Evolutionary conservation across 345 rosid species (phyloP).

Genomic region (Melaleuca quinquenervia): DNA sequence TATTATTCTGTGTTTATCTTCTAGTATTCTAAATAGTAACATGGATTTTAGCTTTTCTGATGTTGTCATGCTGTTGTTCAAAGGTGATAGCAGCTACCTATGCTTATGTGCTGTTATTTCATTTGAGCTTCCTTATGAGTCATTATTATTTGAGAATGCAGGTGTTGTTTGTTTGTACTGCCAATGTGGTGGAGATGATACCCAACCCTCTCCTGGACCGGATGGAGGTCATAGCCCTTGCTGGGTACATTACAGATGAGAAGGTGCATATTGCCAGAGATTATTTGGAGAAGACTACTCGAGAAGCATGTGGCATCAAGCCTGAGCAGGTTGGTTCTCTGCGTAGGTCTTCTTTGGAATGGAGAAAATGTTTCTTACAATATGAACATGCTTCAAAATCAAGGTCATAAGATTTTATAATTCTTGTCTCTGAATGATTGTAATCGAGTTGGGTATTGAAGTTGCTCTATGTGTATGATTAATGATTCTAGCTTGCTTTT

Average conservation of each 20-base stretch:
- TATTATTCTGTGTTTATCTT: background rate
- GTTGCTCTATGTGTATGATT: background rate
- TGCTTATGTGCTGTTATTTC: background rate
- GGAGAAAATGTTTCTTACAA: background rate
- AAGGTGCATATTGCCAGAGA: conserved; percentile 98
- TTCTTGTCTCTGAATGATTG: background rate
- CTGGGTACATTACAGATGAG: conserved; percentile 98
- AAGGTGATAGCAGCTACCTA: background rate
- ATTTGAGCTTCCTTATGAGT: background rate
- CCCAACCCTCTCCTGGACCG: conserved; percentile 98
- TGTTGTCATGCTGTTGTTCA: background rate
- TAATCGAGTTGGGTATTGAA: background rate
- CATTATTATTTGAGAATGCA: conserved; percentile 10
- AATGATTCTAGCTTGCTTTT: background rate
- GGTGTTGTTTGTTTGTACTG: conserved; percentile 99
- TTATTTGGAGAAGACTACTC: conserved; percentile 79
- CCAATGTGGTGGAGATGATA: conserved; percentile 89
- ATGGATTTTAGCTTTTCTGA: background rate
- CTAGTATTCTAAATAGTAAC: background rate
- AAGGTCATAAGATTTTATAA: background rate
- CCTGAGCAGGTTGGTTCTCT: conserved; percentile 62
- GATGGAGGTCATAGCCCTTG: conserved; percentile 96
- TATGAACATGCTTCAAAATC: background rate
- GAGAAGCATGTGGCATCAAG: conserved; percentile 85
- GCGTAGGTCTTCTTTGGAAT: background rate